phyloP scores from a whole-genome alignment of 306 rosid species.

The Vigna angularis region DNA sequence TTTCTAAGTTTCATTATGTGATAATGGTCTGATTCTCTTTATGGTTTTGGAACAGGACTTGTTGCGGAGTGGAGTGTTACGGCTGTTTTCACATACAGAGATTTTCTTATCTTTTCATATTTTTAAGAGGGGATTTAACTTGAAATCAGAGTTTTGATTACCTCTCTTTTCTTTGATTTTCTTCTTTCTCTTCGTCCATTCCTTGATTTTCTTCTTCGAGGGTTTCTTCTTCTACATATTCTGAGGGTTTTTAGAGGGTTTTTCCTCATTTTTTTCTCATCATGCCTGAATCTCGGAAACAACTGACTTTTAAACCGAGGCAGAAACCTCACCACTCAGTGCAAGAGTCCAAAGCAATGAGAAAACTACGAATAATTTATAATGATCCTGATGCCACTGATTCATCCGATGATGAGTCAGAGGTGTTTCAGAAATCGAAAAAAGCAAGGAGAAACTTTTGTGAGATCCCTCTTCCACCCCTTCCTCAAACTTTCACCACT shows the following conservation, averaged over 20 bases:
- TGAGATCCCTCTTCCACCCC: conserved; percentile 53
- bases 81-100: conserved; percentile 69
- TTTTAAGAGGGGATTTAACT: conserved; percentile 73
- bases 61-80: conserved; percentile 69
- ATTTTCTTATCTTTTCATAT: conserved; percentile 62
- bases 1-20: background rate
- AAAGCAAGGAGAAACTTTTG: conserved; percentile 44
- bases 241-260: conserved; percentile 53
- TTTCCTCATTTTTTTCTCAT: conserved; percentile 2
- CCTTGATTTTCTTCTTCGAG: conserved; percentile 27
- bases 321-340: background rate
- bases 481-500: background rate
- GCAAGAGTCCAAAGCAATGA: conserved; percentile 39
- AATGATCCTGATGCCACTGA: conserved; percentile 82
- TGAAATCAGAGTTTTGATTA: conserved; percentile 28
- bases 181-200: background rate
- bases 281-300: conserved; percentile 52
- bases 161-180: background rate
- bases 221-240: conserved; percentile 41
- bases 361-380: conserved; percentile 65
- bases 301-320: conserved; percentile 39
- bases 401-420: conserved; percentile 74
- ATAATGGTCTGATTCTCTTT: background rate
- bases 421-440: background rate
- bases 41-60: conserved; percentile 60